Evolutionary conservation across 2,329 filamentous ascomycete genomes (phyloP).

Genomic region (Diplodia mutila): DNA sequence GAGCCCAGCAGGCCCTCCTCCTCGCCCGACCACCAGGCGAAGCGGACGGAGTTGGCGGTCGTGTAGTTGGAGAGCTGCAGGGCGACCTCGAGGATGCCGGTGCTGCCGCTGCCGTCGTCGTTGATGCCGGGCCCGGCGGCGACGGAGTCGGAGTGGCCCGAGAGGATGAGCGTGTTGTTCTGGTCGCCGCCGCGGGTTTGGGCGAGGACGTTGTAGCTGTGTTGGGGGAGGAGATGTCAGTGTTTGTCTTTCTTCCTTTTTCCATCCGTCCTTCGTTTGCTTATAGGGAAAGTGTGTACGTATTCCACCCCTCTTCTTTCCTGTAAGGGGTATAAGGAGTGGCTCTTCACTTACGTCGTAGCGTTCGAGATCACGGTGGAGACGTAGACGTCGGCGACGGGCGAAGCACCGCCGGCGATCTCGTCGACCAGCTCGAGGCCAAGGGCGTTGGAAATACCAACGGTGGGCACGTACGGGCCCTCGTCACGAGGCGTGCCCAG

Average conservation of each 20-base stretch:
- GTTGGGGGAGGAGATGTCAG: slow-evolving; percentile 1
- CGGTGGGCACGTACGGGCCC: slow-evolving; percentile 64
- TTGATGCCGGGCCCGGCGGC: slow-evolving; percentile 72
- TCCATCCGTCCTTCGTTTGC: too few relatives aligned
- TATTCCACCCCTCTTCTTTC: neutral
- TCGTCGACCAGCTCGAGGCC: slow-evolving; percentile 60
- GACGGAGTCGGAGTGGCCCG: slow-evolving; percentile 66
- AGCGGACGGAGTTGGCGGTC: slow-evolving; percentile 71
- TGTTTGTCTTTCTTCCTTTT: slow-evolving; percentile 28
- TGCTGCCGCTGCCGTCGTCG: slow-evolving; percentile 73
- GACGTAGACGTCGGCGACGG: slow-evolving; percentile 43
- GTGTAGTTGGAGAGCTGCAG: slow-evolving; percentile 69
- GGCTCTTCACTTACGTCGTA: slow-evolving; percentile 46
- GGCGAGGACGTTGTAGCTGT: slow-evolving; percentile 60
- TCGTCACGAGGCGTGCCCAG: slow-evolving; percentile 54
- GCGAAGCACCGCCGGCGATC: slow-evolving; percentile 49
- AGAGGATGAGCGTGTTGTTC: slow-evolving; percentile 61
- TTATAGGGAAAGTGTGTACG: too few relatives aligned
- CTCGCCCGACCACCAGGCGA: slow-evolving; percentile 67
- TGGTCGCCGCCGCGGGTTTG: slow-evolving; percentile 62
- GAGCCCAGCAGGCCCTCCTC: slow-evolving; percentile 67
- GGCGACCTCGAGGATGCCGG: slow-evolving; percentile 63
- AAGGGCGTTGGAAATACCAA: slow-evolving; percentile 65
- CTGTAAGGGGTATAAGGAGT: neutral
- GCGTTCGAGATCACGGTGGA: slow-evolving; percentile 51